Evolutionary conservation across 2,329 filamentous ascomycete genomes (phyloP), one percentile per base, ranked within the genome.

Genomic region (Akanthomyces uredinophilus): DNA sequence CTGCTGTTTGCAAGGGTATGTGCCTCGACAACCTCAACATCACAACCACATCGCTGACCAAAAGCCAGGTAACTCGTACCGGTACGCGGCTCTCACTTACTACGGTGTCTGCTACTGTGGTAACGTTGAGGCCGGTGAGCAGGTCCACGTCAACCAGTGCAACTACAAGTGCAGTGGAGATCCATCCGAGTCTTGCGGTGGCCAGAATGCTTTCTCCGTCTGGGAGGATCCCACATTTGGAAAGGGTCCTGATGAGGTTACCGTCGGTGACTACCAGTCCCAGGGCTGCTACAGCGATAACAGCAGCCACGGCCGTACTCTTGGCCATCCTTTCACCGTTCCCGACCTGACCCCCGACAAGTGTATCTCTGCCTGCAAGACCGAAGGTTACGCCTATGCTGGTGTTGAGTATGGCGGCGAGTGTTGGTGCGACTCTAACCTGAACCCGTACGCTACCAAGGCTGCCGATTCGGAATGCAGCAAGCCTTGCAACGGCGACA

Each of bases 261-360:
- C 78, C 37, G 74, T 80, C 49, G 75, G 76, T 59, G 77, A 79
- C 52, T 90, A 86, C 78, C 74, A 76, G 49, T 80, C 85, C 65
- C 70, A 82, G 18, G 87, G 87, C 60, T 91, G 87, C 75, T 88
- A 82, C 68, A 78, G 74, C 27, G 82, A 83, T 64, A 67, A 74
- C 61, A 74, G 74, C 18, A 64, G 63, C 55, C 65, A 74, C 58
- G 77, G 78, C 47, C 77, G 77, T 56, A 77, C 82, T 32, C 74
- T 84, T 46, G 74, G 74, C 27, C 81, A 78, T 68, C 72, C 71
- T 20, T 73, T 77, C 69, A 65, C 72, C 43, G 63, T 81, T 16
- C 68, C 75, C 37, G 63, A 66, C 37, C 69, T 82, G 70, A 81
- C 79, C 50, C 77, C 75, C 3, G 71, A 75, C 62, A 68, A 65